Conservation (phyloP, 257 asterid genomes). For the Przewalskia tangutica region DNA sequence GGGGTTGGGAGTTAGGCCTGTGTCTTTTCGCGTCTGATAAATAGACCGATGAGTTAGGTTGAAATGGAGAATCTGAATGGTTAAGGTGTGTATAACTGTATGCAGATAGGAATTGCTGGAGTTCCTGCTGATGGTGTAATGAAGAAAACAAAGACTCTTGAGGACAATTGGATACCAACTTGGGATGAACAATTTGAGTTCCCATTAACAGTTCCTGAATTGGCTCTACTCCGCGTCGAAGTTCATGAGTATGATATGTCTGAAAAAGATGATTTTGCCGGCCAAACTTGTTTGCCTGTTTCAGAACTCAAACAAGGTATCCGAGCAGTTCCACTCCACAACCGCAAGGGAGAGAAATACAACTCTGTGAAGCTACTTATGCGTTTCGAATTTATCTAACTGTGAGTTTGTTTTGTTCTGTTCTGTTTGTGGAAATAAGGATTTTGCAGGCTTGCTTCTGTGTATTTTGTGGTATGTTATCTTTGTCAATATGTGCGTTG, state of each 20-base stretch:
- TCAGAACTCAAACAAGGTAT: slow-evolving; percentile 64
- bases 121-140: slow-evolving; percentile 49
- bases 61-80: not conserved
- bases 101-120: slow-evolving; percentile 90
- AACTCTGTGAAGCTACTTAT: slow-evolving; percentile 59
- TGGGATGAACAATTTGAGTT: slow-evolving; percentile 73
- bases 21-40: not conserved
- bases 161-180: slow-evolving; percentile 73
- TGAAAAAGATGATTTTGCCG: slow-evolving; percentile 77
- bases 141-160: slow-evolving; percentile 63
- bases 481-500: not conserved
- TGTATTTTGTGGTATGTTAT: not conserved
- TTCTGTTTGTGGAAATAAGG: not conserved
- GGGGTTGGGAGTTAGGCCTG: not conserved
- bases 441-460: not conserved
- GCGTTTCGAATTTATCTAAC: slow-evolving; percentile 60
- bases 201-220: slow-evolving; percentile 60
- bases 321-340: slow-evolving; percentile 63
- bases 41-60: not conserved
- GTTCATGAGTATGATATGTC: slow-evolving; percentile 82
- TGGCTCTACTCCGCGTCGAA: slow-evolving; percentile 67
- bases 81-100: not conserved
- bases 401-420: not conserved
- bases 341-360: slow-evolving; percentile 49
- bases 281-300: slow-evolving; percentile 68